Evolutionary conservation across 2,329 filamentous ascomycete genomes (phyloP), one percentile per base, ranked within the genome.

Genomic region (Madurella mycetomatis): DNA sequence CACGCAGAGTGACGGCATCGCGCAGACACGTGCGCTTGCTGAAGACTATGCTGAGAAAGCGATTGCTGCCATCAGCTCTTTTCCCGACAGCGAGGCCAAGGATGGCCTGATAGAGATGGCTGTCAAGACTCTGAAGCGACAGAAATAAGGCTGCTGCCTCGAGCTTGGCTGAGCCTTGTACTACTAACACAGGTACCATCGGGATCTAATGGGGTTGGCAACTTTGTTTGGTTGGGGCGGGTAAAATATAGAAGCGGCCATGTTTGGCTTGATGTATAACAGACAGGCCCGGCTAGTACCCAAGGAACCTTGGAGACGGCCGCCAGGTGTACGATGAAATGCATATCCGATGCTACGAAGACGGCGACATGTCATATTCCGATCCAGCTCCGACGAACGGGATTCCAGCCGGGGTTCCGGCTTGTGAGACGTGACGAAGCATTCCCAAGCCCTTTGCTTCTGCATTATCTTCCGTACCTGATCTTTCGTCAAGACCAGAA

Each of bases 1-100:
- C 17, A 78, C 87, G 31, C 77, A 84, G 63, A 95, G 89, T 68
- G 83, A 94, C 64, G 94, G 94, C 16, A 85, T 99, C 45, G 88
- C 96, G 70, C 90, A 96, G 72, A 99, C 94, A 1, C 84, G 91
- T 63, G 89, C 87, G 8, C 78, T 99, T 31, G 94, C 94, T 1
- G 87, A 95, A 68, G 88, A 95, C 65, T 99, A 96, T 70, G 86
- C 88, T 40, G 87, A 94, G 67, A 89, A 89, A 67, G 94, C 94
- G 30, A 88, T 95, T 57, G 80, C 84, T 5, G 89, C 92, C n/a
- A 88, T 99, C 65, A 79, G 81, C 60, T 74, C 76, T 44, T 96
- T 99, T 71, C 94, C 94, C 7, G 86, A 92, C n/a, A 92, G 91
- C 69, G 92, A 97, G 61, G 94, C 94, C 55, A 97, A 96, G 76